Conservation (phyloP, 2,329 filamentous ascomycete species). For the Fusarium sulawesiense region DNA sequence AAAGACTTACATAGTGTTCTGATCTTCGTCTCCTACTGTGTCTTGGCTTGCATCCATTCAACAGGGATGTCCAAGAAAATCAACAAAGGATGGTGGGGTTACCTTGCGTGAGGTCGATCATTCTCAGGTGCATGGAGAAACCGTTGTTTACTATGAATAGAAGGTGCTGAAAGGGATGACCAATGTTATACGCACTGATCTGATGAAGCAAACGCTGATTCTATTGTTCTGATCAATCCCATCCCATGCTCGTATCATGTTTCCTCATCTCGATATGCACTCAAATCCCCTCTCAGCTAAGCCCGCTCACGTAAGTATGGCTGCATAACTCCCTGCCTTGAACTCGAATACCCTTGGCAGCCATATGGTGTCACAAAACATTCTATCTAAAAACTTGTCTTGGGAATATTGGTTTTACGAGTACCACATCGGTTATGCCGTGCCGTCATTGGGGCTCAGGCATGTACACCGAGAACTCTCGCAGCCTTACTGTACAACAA, state of each 20-base stretch:
- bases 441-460: slow-evolving; percentile 12
- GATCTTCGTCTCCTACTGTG: slow-evolving; percentile 12
- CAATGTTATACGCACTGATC: neutral
- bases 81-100: slow-evolving; percentile 17
- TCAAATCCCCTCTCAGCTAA: neutral
- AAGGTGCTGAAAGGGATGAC: neutral
- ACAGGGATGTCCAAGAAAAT: slow-evolving; percentile 16
- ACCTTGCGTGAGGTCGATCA: slow-evolving; percentile 9
- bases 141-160: slow-evolving; percentile 25
- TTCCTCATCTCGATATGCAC: neutral
- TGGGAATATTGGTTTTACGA: slow-evolving; percentile 11
- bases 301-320: slow-evolving; percentile 9
- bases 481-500: slow-evolving; percentile 25
- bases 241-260: neutral
- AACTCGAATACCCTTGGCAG: slow-evolving; percentile 8
- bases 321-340: slow-evolving; percentile 9
- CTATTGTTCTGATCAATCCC: neutral
- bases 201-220: neutral
- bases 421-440: slow-evolving; percentile 27
- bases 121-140: slow-evolving; percentile 17
- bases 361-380: slow-evolving; percentile 14
- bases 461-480: neutral
- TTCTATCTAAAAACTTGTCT: slow-evolving; percentile 14
- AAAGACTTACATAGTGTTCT: slow-evolving; percentile 24
- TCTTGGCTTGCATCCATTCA: neutral